phyloP scores from a whole-genome alignment of 192 early-diverging fungal genomes.

The Gonapodya prolifera region DNA sequence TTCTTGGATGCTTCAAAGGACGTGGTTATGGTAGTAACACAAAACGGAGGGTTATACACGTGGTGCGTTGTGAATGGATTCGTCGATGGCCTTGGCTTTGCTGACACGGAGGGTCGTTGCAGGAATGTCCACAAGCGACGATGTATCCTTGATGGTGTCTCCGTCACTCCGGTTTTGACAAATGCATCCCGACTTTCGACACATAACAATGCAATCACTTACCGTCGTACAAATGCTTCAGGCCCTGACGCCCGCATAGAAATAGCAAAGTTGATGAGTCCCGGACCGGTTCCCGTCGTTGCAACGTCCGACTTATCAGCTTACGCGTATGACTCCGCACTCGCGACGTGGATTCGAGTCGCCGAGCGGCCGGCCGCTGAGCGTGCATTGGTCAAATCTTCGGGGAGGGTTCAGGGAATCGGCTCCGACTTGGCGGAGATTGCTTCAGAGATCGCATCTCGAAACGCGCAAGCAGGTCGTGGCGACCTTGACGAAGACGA shows the following conservation, averaged over 20 bases:
- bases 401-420: background rate
- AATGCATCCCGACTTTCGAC: no score
- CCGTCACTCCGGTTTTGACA: background rate
- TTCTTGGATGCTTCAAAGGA: background rate
- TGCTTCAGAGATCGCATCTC: background rate
- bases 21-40: background rate
- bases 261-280: background rate
- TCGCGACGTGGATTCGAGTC: background rate
- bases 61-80: background rate
- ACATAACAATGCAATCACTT: no score
- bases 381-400: background rate
- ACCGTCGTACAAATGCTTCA: background rate
- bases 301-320: background rate
- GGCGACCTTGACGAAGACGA: background rate
- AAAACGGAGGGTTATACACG: background rate
- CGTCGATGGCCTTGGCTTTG: background rate
- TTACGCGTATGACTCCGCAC: background rate
- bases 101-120: background rate
- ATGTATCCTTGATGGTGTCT: background rate
- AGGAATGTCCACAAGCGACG: background rate
- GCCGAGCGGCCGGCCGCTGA: background rate
- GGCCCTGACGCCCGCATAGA: background rate
- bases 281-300: background rate
- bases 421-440: background rate
- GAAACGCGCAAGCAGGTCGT: background rate